phyloP scores from a whole-genome alignment of 768 basidiomycete species.

The Pseudohyphozyma bogoriensis region DNA sequence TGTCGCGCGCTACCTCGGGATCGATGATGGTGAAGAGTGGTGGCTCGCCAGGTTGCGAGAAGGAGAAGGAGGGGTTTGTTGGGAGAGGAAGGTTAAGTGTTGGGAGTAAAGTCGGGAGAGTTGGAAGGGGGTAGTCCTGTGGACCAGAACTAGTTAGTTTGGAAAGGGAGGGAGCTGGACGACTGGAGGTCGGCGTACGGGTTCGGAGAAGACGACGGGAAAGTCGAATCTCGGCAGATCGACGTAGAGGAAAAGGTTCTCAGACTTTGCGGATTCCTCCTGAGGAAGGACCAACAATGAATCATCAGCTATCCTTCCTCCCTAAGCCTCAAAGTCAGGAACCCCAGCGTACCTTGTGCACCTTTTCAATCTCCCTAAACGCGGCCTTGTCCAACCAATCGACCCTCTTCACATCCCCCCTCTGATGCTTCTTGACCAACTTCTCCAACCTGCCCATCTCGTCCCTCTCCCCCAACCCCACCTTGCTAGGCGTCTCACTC shows the following conservation, averaged over 20 bases:
- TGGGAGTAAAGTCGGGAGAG: constrained; percentile 23
- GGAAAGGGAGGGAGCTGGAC: too few relatives aligned
- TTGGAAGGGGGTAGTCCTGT: constrained; percentile 31
- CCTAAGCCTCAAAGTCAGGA: constrained; percentile 6
- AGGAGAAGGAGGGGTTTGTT: constrained; percentile 53
- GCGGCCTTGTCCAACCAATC: constrained; percentile 93
- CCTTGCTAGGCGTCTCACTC: constrained; percentile 76
- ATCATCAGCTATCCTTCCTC: neutral
- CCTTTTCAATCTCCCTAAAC: constrained; percentile 89
- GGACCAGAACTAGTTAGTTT: too few relatives aligned
- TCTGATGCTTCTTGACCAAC: constrained; percentile 84
- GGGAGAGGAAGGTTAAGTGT: constrained; percentile 33
- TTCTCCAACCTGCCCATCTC: constrained; percentile 92
- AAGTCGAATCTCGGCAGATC: constrained; percentile 95
- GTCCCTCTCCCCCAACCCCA: constrained; percentile 61
- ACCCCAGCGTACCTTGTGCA: constrained; percentile 82
- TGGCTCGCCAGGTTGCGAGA: constrained; percentile 46
- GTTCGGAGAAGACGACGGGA: constrained; percentile 88
- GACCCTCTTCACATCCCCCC: constrained; percentile 82
- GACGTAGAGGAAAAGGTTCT: constrained; percentile 89
- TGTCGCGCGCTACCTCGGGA: constrained; percentile 81
- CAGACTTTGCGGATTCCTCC: constrained; percentile 83
- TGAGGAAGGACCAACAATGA: constrained; percentile 41
- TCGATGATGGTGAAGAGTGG: constrained; percentile 78
- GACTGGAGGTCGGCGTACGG: constrained; percentile 44